phyloP scores from a whole-genome alignment of 805 yeast genomes.

The Teunomyces gatunensis region DNA sequence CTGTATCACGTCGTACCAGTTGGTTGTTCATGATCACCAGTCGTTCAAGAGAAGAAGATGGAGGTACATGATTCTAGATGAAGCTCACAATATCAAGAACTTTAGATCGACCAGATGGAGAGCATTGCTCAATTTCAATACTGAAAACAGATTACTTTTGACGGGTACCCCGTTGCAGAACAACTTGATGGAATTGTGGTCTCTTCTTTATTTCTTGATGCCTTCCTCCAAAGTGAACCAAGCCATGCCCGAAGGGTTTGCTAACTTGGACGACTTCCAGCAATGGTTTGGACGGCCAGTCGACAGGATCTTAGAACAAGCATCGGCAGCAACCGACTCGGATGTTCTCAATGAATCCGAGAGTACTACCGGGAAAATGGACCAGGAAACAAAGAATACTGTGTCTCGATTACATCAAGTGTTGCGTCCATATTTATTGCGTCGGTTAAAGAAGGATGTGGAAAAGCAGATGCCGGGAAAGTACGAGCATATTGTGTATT shows the following conservation, averaged over 20 bases:
- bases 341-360: conserved; percentile 45
- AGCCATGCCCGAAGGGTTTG: conserved; percentile 92
- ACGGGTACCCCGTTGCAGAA: conserved; percentile 98
- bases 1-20: conserved; percentile 93
- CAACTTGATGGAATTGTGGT: conserved; percentile 94
- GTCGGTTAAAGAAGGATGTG: conserved; percentile 93
- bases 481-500: conserved; percentile 90
- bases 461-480: conserved; percentile 99
- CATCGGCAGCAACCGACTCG: conserved; percentile 30
- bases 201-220: conserved; percentile 90
- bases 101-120: conserved; percentile 97
- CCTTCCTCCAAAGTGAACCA: conserved; percentile 75
- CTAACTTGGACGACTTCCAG: conserved; percentile 92
- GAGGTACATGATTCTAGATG: conserved; percentile 96
- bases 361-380: conserved; percentile 42
- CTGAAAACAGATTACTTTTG: conserved; percentile 78
- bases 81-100: conserved; percentile 96
- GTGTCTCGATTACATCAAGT: conserved; percentile 91
- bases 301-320: conserved; percentile 80
- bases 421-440: conserved; percentile 82
- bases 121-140: conserved; percentile 88
- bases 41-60: conserved; percentile 89
- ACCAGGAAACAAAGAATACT: conserved; percentile 77
- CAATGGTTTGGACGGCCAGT: conserved; percentile 99
- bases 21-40: conserved; percentile 96